A percentile compares a stretch with the other conserved stretches of the same genome.
Conservation (phyloP, 2,329 filamentous ascomycete genomes). For the Hypomyces rosellus region DNA sequence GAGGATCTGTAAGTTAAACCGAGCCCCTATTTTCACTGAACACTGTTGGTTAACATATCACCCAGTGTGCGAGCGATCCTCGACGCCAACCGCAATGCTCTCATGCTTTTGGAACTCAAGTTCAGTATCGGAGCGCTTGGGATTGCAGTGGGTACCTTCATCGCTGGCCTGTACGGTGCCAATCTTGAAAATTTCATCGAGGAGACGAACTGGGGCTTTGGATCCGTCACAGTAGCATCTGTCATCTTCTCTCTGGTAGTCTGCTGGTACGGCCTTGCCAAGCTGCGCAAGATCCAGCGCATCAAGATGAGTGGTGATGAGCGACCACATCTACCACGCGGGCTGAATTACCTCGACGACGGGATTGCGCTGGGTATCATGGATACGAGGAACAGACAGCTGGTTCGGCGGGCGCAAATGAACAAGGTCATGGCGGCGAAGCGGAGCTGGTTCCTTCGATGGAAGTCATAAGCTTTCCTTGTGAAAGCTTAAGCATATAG, state of each 20-base stretch:
- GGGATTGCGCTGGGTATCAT: constrained; percentile 41
- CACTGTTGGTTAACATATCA: constrained; percentile 17
- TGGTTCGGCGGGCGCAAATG: constrained; percentile 45
- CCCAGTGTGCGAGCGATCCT: constrained; percentile 86
- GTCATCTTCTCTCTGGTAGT: constrained; percentile 68
- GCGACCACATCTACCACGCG: constrained; percentile 31
- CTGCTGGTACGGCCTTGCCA: constrained; percentile 75
- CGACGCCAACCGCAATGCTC: constrained; percentile 93
- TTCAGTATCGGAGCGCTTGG: constrained; percentile 93
- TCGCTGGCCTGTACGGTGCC: constrained; percentile 99
- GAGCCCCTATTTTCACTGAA: not conserved
- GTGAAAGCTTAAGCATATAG: constrained; percentile 2
- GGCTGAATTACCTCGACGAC: constrained; percentile 40
- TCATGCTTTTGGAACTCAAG: constrained; percentile 95
- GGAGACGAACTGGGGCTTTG: constrained; percentile 83
- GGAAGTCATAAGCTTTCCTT: not conserved
- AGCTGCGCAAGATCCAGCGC: constrained; percentile 78
- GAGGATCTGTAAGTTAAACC: constrained; percentile 76
- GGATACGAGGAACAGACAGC: constrained; percentile 49
- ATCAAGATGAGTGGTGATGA: constrained; percentile 68
- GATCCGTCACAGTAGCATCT: constrained; percentile 64
- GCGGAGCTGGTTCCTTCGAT: constrained; percentile 27
- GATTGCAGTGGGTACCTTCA: constrained; percentile 89
- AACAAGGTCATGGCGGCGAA: constrained; percentile 35
- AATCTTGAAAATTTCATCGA: constrained; percentile 99